These are phyloP conservation scores for Magnusiomyces paraingens DNA, from an alignment of 1,139 yeast species.

Conservation along the genomic window DNA sequence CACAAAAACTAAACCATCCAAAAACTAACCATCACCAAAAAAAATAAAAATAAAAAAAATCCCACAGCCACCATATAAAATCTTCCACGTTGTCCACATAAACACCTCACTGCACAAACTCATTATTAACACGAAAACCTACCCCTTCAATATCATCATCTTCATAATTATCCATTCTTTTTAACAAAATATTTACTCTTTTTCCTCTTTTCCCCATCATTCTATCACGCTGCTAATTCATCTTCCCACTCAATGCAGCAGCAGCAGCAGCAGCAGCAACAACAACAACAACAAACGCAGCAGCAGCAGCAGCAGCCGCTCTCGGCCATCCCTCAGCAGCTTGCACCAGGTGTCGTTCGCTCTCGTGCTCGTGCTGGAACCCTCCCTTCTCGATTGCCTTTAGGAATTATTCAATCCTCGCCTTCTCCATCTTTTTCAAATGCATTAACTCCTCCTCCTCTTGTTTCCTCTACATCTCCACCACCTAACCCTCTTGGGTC, in stretches of 20 bases:
- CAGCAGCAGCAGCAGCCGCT: neutral
- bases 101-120: no score
- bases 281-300: neutral
- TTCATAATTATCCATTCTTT: no score
- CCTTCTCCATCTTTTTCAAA: slow-evolving; percentile 16
- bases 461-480: slow-evolving; percentile 21
- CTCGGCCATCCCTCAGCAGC: slow-evolving; percentile 1
- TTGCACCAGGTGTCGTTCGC: slow-evolving; percentile 14
- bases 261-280: neutral
- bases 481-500: slow-evolving; percentile 11
- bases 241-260: neutral
- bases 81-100: no score
- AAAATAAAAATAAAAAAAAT: no score
- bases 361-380: slow-evolving; percentile 42
- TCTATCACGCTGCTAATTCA: no score
- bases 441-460: slow-evolving; percentile 27
- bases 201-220: no score
- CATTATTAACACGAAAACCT: no score
- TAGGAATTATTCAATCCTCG: slow-evolving; percentile 21
- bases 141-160: no score
- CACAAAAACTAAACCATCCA: no score
- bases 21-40: no score
- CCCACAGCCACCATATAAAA: no score
- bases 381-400: slow-evolving; percentile 38
- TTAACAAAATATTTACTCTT: no score